These are phyloP conservation scores for Leavenworthia alabamica DNA, from an alignment of 345 rosid genomes.

Conservation along the genomic window DNA sequence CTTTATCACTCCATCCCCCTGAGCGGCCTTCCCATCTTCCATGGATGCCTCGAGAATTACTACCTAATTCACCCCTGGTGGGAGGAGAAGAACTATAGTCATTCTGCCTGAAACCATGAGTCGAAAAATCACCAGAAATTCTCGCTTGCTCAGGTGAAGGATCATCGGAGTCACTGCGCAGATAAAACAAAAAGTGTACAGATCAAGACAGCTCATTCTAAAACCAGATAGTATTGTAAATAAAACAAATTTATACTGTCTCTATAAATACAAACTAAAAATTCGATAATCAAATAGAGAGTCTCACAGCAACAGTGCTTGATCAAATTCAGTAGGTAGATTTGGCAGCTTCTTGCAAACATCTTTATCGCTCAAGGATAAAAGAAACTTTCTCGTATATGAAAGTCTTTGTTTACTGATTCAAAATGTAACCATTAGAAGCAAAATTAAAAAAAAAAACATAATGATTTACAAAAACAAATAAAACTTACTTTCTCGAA, in stretches of 20 bases:
- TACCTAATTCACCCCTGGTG: constrained; percentile 60
- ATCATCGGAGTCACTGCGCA: constrained; percentile 61
- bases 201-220: constrained; percentile 1
- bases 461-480: not conserved
- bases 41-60: constrained; percentile 45
- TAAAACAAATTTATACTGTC: not conserved
- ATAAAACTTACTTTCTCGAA: constrained; percentile 37
- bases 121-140: constrained; percentile 45
- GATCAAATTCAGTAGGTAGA: constrained; percentile 54
- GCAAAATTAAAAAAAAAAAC: not conserved
- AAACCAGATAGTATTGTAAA: constrained; percentile 7
- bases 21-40: constrained; percentile 91
- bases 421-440: constrained; percentile 16
- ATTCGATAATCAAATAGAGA: not conserved
- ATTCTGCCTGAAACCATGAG: constrained; percentile 52
- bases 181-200: constrained; percentile 1
- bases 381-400: constrained; percentile 61
- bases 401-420: constrained; percentile 52
- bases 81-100: constrained; percentile 93
- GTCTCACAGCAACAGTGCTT: constrained; percentile 54
- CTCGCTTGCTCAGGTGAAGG: constrained; percentile 54
- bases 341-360: constrained; percentile 67
- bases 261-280: no score
- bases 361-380: constrained; percentile 65
- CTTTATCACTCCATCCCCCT: constrained; percentile 70